A percentile compares a stretch with the other conserved stretches of the same genome.
Evolutionary conservation across 139 green algal species (phyloP).

Genomic region (Chlorella vulgaris): DNA sequence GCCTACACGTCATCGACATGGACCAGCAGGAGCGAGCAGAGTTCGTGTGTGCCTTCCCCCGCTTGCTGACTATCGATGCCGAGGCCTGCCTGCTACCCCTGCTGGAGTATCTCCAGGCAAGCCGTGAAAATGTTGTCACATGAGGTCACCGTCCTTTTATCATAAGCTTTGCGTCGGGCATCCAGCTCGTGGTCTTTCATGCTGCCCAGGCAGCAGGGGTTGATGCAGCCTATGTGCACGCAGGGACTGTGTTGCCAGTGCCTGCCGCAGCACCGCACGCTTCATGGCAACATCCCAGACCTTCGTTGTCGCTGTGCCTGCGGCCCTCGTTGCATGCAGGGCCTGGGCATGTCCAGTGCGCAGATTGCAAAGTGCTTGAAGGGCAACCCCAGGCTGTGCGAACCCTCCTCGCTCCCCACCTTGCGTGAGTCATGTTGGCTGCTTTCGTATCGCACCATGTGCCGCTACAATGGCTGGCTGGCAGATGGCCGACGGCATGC

Average conservation of each 20-base stretch:
- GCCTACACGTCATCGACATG: constrained; percentile 33
- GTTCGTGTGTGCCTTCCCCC: constrained; percentile 17
- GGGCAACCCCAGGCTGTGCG: not conserved
- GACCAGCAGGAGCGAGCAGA: not conserved
- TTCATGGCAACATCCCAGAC: not conserved
- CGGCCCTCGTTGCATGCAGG: not conserved
- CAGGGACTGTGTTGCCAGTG: not conserved
- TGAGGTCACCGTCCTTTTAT: not conserved
- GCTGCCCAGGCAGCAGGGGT: not conserved
- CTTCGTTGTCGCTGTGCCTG: not conserved
- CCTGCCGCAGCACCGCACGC: too few species aligned
- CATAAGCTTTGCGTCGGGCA: too few species aligned
- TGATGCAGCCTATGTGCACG: too few species aligned
- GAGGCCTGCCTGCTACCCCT: constrained; percentile 35
- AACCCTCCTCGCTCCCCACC: not conserved
- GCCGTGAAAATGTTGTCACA: not conserved
- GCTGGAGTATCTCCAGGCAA: constrained; percentile 38
- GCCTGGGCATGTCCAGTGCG: constrained; percentile 6
- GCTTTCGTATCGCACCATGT: too few species aligned
- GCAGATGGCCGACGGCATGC: too few species aligned
- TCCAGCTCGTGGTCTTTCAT: too few species aligned
- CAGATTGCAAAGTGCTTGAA: not conserved
- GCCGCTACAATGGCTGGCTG: too few species aligned
- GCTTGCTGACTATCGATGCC: constrained; percentile 26
- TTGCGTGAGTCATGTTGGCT: not conserved